phyloP scores from a whole-genome alignment of 1,284 basidiomycete genomes.

The Malassezia brasiliensis region DNA sequence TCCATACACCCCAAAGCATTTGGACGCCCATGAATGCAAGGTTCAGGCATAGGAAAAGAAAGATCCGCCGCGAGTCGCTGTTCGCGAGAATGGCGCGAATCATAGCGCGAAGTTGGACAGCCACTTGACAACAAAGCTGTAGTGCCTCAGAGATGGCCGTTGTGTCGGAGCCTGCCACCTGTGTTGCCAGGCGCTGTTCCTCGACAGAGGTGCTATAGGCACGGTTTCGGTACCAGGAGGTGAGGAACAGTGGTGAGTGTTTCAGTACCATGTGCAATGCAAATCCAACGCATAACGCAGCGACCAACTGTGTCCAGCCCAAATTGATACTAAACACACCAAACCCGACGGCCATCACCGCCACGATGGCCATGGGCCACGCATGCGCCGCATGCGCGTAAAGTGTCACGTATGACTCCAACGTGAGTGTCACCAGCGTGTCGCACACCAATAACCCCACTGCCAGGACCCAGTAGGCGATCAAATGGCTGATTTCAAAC shows the following conservation, averaged over 20 bases:
- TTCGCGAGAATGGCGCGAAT: conserved; percentile 80
- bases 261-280: conserved; percentile 33
- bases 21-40: conserved; percentile 77
- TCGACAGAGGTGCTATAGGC: background rate
- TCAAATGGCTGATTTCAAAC: conserved; percentile 24
- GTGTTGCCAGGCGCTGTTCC: conserved; percentile 4
- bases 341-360: conserved; percentile 29
- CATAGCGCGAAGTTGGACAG: conserved; percentile 25
- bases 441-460: conserved; percentile 36
- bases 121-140: background rate
- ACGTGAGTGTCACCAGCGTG: conserved; percentile 33
- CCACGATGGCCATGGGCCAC: conserved; percentile 39
- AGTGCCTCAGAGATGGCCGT: conserved; percentile 10
- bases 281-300: conserved; percentile 29
- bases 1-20: conserved; percentile 69
- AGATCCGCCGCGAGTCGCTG: conserved; percentile 84
- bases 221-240: conserved; percentile 21
- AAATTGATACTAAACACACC: conserved; percentile 33
- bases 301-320: conserved; percentile 20
- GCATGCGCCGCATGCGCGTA: conserved; percentile 33
- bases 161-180: conserved; percentile 2
- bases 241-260: conserved; percentile 33
- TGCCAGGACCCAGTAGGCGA: conserved; percentile 36
- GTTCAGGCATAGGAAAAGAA: conserved; percentile 91
- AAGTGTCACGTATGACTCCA: conserved; percentile 36